phyloP scores from a whole-genome alignment of 179 eudicot species.

The Spergularia azorica region DNA sequence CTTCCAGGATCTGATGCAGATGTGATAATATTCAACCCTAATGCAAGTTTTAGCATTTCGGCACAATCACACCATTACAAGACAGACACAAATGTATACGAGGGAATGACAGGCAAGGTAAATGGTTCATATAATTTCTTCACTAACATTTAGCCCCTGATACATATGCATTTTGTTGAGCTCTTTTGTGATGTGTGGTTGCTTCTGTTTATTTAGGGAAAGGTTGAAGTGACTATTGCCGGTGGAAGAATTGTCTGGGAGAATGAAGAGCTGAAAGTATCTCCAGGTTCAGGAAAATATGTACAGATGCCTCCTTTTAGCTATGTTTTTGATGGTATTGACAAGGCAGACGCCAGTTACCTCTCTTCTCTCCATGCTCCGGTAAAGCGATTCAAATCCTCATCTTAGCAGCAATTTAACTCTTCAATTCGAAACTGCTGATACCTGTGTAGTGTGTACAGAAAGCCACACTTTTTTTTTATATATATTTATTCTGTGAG shows the following conservation, averaged over 20 bases:
- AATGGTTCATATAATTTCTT: background rate
- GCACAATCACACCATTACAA: constrained; percentile 70
- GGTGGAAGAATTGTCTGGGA: constrained; percentile 91
- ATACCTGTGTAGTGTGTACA: constrained; percentile 20
- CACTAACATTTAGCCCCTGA: background rate
- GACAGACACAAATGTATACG: constrained; percentile 87
- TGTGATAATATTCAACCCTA: constrained; percentile 87
- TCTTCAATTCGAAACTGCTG: background rate
- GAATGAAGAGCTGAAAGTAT: constrained; percentile 60
- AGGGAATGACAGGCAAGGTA: constrained; percentile 90
- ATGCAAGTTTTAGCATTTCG: constrained; percentile 76
- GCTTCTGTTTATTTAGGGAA: constrained; percentile 57
- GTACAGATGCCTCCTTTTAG: constrained; percentile 76
- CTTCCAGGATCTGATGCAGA: constrained; percentile 97
- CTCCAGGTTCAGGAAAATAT: constrained; percentile 81
- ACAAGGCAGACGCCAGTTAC: constrained; percentile 63
- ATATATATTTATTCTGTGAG: background rate
- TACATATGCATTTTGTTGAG: background rate
- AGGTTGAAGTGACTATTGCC: constrained; percentile 92
- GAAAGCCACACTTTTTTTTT: background rate
- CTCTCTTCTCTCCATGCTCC: constrained; percentile 80
- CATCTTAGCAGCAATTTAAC: constrained; percentile 17
- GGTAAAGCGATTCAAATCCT: constrained; percentile 47
- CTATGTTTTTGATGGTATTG: constrained; percentile 77
- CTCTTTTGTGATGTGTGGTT: background rate